Percentiles rank a stretch among this genome's conserved stretches.
These are phyloP conservation scores for Haematococcus lacustris DNA, from an alignment of 139 green algal species.

Conservation along the genomic window DNA sequence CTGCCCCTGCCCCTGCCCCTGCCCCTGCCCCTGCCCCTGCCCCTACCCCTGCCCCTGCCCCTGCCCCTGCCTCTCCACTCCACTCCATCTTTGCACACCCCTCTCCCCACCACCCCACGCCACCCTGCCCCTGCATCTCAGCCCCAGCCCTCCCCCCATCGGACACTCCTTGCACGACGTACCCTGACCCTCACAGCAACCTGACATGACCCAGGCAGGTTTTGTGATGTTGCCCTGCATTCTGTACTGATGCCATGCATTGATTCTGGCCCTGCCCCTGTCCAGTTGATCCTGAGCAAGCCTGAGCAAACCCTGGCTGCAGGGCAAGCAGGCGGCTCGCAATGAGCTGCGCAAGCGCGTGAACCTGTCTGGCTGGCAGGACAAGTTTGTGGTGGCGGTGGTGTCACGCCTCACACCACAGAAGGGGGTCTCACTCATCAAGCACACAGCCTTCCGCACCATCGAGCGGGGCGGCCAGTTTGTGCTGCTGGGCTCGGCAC, in stretches of 20 bases:
- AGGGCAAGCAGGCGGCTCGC: conserved; percentile 28
- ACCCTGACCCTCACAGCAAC: no score
- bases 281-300: background rate
- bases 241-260: background rate
- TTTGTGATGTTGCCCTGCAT: background rate
- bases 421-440: conserved; percentile 90
- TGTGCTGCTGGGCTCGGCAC: conserved; percentile 91
- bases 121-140: background rate
- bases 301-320: background rate
- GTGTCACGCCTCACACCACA: conserved; percentile 73
- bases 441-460: conserved; percentile 71
- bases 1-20: no score
- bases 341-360: conserved; percentile 55
- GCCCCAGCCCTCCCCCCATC: background rate
- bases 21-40: no score
- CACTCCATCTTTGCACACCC: background rate
- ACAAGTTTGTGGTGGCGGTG: conserved; percentile 60
- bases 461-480: conserved; percentile 89
- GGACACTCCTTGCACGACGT: no score
- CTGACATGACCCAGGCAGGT: no score
- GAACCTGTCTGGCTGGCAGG: conserved; percentile 49
- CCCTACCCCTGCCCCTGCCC: no score
- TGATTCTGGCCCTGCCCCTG: background rate
- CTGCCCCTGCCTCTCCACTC: background rate
- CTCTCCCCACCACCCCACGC: background rate